Base-by-base conservation (phyloP, 2,329 filamentous ascomycete genomes). In the Hypoxylon sp. region DNA sequence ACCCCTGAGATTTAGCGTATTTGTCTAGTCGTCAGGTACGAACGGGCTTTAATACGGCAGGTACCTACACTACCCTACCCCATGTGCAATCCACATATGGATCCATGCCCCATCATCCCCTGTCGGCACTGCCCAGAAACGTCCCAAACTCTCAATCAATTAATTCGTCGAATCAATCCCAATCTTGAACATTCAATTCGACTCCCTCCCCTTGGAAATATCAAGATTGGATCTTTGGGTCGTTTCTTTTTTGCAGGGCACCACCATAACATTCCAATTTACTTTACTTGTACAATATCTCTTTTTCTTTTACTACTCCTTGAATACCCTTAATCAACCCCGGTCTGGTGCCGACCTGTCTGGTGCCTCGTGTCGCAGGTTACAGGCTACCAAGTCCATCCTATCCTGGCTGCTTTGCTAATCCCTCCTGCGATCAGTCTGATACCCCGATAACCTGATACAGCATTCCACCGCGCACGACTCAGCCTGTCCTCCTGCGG, bases 401-500 rank as follows among this genome's bases (percentile, higher is more conserved):
- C 76, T 76, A 75, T 2, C 76, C 76, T n/a, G n/a, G n/a, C 76
- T 71, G 58, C 67, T 65, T 69, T 73, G 71, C 60, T 66, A 75
- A 75, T 73, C 75, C 72, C 74, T 75, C 68, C 69, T 68, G 71
- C 70, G 72, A 72, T 69, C 67, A 45, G 58, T 71, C 71, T 72
- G 68, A 74, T 72, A 77, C 69, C 64, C 60, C 68, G 34, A 53
- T 36, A 41, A 77, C 67, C 53, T 69, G 67, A 76, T 73, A 74
- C 71, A 76, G 74, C 75, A 79, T 76, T 77, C 78, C 73, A 76
- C 76, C 72, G 74, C 75, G 77, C 75, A 75, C 75, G 73, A 78
- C 73, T 74, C 75, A 76, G 69, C 61, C 67, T 74, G 72, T 73
- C 69, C 71, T 75, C 68, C 73, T 77, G 76, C 77, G 75, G 75